These are phyloP conservation scores for Annona squamosa DNA, from an alignment of 164 flowering plant species.

Conservation along the genomic window DNA sequence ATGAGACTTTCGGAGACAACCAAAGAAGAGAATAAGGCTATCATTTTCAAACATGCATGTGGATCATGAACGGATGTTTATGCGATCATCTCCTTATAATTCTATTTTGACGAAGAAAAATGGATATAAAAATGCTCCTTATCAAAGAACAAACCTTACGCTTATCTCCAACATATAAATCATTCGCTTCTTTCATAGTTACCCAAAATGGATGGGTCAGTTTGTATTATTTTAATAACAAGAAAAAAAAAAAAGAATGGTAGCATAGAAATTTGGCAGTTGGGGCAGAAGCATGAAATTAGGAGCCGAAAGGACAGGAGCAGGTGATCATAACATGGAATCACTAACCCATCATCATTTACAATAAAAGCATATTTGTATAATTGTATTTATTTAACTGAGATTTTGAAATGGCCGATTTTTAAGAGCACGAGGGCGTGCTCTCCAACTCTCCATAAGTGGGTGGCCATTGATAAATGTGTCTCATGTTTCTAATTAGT, in stretches of 20 bases:
- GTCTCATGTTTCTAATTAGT: neutral
- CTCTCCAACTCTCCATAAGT: slow-evolving; percentile 2
- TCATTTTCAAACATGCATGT: too few relatives aligned
- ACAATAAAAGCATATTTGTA: neutral
- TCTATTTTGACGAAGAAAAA: too few relatives aligned
- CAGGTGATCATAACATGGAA: slow-evolving; percentile 2
- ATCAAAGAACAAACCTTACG: too few relatives aligned
- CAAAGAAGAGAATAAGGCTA: too few relatives aligned
- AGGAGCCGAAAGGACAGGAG: neutral
- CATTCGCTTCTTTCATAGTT: too few relatives aligned
- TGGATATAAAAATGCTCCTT: too few relatives aligned
- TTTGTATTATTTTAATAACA: neutral
- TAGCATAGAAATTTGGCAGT: neutral
- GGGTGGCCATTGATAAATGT: slow-evolving; percentile 5
- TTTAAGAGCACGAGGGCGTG: slow-evolving; percentile 4
- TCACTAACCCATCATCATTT: slow-evolving; percentile 7
- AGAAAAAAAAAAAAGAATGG: neutral
- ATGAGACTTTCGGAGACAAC: too few relatives aligned
- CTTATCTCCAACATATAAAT: too few relatives aligned
- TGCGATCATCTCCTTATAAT: too few relatives aligned
- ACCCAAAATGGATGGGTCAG: too few relatives aligned
- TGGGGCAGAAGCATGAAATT: slow-evolving; percentile 1
- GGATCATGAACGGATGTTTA: too few relatives aligned
- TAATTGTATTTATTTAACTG: too few relatives aligned
- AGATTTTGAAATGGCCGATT: neutral